Evolutionary conservation across 495 filamentous ascomycete species (phyloP).

Genomic region (Aspergillus carlsbadensis): DNA sequence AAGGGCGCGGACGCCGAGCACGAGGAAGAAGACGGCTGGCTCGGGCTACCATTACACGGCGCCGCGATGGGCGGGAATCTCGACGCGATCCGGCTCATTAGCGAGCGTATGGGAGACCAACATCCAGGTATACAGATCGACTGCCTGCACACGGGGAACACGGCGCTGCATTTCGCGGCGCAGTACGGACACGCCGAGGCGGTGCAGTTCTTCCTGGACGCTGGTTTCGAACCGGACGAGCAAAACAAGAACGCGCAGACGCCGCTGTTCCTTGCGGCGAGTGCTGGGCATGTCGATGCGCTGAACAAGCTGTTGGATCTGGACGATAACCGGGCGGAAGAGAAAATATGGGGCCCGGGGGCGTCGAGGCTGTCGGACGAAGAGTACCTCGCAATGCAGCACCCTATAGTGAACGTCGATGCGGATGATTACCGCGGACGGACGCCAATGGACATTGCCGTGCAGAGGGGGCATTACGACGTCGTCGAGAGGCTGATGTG

Average conservation of each 20-base stretch:
- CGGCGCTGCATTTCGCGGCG: not conserved
- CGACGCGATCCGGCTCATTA: not conserved
- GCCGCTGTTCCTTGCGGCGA: not conserved
- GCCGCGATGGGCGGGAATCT: not conserved
- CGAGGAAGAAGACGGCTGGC: not conserved
- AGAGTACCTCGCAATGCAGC: not conserved
- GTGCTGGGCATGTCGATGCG: not conserved
- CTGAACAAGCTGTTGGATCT: not conserved
- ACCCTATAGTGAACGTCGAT: not conserved
- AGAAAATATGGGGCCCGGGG: not conserved
- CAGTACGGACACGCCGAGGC: not conserved
- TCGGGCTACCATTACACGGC: not conserved
- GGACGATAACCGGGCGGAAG: not conserved
- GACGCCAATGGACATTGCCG: not conserved
- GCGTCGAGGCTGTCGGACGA: not conserved
- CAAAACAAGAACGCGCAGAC: not conserved
- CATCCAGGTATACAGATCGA: not conserved
- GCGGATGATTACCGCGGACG: slow-evolving; percentile 1
- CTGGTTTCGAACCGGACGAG: not conserved
- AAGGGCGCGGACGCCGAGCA: not conserved
- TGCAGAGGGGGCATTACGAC: not conserved
- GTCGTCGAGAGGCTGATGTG: not conserved
- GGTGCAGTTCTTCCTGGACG: not conserved
- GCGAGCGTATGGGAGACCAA: too few relatives aligned
- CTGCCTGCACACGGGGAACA: not conserved